A percentile compares a stretch with the other conserved stretches of the same genome.
Conservation (phyloP, 163 green algal species). For the Scenedesmus sp. region DNA sequence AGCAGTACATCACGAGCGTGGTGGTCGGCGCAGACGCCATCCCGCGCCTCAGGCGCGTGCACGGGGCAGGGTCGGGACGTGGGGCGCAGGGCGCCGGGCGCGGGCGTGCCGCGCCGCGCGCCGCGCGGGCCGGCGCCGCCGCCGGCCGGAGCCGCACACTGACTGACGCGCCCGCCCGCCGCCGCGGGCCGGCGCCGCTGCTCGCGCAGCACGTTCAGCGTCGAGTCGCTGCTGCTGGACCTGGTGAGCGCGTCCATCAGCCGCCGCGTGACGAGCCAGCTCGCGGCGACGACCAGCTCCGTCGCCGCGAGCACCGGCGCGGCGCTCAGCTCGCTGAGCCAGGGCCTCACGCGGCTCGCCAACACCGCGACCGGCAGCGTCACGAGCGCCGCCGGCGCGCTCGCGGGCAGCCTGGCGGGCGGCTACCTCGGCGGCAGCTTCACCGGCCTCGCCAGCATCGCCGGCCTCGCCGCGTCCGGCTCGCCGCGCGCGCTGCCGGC, state of each 20-base stretch:
- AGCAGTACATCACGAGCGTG: conserved; percentile 35
- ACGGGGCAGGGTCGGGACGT: not conserved
- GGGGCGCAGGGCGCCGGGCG: too few relatives aligned
- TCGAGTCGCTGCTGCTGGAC: conserved; percentile 41
- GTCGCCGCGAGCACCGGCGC: conserved; percentile 22
- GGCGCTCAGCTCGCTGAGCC: conserved; percentile 20
- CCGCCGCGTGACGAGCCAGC: conserved; percentile 13
- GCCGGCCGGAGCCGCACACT: too few relatives aligned
- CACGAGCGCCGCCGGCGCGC: conserved; percentile 16
- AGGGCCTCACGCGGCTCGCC: conserved; percentile 29
- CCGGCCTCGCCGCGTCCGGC: too few relatives aligned
- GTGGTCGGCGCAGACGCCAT: conserved; percentile 33
- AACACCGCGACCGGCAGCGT: conserved; percentile 27
- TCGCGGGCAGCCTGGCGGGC: conserved; percentile 12
- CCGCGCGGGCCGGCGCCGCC: too few relatives aligned
- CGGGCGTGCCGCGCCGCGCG: too few relatives aligned
- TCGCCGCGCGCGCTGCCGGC: too few relatives aligned
- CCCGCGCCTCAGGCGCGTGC: conserved; percentile 14
- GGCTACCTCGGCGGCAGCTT: conserved; percentile 26
- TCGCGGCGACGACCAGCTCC: conserved; percentile 32
- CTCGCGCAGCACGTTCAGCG: conserved; percentile 24
- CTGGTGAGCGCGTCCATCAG: conserved; percentile 21
- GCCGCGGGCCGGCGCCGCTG: not conserved
- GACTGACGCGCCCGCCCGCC: too few relatives aligned
- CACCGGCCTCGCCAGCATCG: not conserved